Conservation (phyloP, 2,329 filamentous ascomycete genomes). For the Trichophyton rubrum region DNA sequence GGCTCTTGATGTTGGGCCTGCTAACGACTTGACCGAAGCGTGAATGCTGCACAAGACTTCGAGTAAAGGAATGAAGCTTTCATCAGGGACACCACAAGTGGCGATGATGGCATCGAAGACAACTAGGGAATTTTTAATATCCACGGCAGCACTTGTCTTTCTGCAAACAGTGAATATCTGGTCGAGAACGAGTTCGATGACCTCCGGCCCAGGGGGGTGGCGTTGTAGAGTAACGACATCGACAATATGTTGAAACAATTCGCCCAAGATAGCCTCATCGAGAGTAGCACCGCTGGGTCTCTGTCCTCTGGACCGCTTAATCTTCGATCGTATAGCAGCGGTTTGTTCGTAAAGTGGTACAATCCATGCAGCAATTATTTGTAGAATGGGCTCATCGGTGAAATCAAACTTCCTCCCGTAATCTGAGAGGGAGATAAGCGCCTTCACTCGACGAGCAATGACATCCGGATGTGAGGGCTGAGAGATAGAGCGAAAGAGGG, state of each 20-base stretch:
- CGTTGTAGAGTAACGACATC: constrained; percentile 34
- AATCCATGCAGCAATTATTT: constrained; percentile 29
- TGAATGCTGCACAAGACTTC: constrained; percentile 35
- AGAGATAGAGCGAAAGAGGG: constrained; percentile 27
- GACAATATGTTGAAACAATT: constrained; percentile 31
- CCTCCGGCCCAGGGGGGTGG: constrained; percentile 24
- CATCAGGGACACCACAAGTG: constrained; percentile 28
- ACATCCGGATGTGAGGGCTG: constrained; percentile 25
- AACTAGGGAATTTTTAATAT: constrained; percentile 32
- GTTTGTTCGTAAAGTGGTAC: constrained; percentile 29
- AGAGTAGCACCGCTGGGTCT: constrained; percentile 22
- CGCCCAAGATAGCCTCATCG: constrained; percentile 27
- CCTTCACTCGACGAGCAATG: constrained; percentile 27
- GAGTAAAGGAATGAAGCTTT: constrained; percentile 26
- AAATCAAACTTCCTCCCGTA: constrained; percentile 34
- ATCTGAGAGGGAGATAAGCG: constrained; percentile 31
- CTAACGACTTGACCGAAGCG: constrained; percentile 32
- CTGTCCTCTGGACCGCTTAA: constrained; percentile 25
- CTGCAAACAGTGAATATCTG: constrained; percentile 30
- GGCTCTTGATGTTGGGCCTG: constrained; percentile 31
- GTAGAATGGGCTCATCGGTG: constrained; percentile 27
- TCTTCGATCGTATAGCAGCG: constrained; percentile 25
- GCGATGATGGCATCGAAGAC: constrained; percentile 33
- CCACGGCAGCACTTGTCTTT: constrained; percentile 29
- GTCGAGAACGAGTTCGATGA: constrained; percentile 26